A percentile compares a stretch with the other conserved stretches of the same genome.
Conservation (phyloP, 352 stramenopile species). For the Phytophthora constricta region DNA sequence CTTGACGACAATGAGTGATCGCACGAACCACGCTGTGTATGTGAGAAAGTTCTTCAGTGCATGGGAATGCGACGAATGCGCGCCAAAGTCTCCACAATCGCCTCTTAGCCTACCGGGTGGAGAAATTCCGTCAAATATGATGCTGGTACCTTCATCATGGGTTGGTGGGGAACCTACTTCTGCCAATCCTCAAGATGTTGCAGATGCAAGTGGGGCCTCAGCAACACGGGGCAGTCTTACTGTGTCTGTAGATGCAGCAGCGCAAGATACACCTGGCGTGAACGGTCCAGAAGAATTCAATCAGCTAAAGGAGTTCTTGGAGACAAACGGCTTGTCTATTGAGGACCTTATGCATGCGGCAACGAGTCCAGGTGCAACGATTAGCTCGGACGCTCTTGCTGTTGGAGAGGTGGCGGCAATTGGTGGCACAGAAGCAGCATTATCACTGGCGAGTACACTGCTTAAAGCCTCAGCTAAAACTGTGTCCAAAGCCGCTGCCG, state of each 20-base stretch:
- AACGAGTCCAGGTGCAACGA: constrained; percentile 52
- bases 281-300: constrained; percentile 50
- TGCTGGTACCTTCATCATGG: constrained; percentile 53
- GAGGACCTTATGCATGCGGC: constrained; percentile 75
- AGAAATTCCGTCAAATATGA: constrained; percentile 52
- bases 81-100: constrained; percentile 20
- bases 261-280: not conserved
- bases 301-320: constrained; percentile 67
- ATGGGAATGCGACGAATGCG: constrained; percentile 75
- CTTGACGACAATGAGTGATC: constrained; percentile 82
- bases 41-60: constrained; percentile 86
- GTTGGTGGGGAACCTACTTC: constrained; percentile 28
- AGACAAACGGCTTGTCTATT: constrained; percentile 66
- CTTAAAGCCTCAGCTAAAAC: not conserved
- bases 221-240: constrained; percentile 3
- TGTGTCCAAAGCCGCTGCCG: not conserved
- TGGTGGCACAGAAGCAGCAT: not conserved
- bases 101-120: not conserved
- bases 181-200: constrained; percentile 38
- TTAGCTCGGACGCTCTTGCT: constrained; percentile 22
- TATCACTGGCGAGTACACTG: not conserved
- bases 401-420: not conserved
- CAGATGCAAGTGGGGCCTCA: constrained; percentile 5
- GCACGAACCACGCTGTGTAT: constrained; percentile 80
- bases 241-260: constrained; percentile 11